Base-by-base conservation (phyloP, 768 basidiomycete species). In the Rhizopogon roseolus region DNA sequence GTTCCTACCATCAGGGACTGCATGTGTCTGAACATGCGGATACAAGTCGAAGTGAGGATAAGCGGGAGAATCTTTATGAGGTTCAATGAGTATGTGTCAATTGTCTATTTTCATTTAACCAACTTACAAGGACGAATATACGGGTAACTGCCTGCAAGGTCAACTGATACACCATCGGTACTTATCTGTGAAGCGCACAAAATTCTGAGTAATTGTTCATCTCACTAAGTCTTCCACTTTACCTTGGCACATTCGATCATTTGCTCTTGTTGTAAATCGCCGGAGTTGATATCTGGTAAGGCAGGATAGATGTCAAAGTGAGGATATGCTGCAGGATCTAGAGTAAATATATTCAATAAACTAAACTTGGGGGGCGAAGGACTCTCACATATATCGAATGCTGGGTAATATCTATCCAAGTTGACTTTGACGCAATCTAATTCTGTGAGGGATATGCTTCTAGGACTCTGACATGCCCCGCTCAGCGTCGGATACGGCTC, bases 251-350 rank as follows among this genome's bases (percentile, higher is more conserved):
- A 22, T 7, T 22, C 45, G 6, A 39, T 39, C 38, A n/a, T 11
- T n/a, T 39, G 38, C 34, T 36, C 14, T 36, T 36, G 19, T n/a
- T 34, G 46, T 5, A 19, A 36, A 36, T 19, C 9, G 34, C 13
- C 4, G 14, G 19, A 17, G 28, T 16, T 28, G 9, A 48, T 25
- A 9, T 25, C 6, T 52, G 61, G 57, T 34, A 54, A 42, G 38
- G 51, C 27, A 22, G 51, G 56, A 45, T 60, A 54, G 52, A 61
- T 37, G 17, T 70, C 57, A 48, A 73, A 67, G 57, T 68, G 50
- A 36, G 71, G 77, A 63, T 79, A 80, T 1, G 67, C 57, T 1
- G 62, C 60, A 5, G 69, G 65, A 61, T 73, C 56, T 60, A 45
- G 19, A 16, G 28, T 14, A n/a, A 25, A 29, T 7, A 16, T 38